Evolutionary conservation across 768 basidiomycete species (phyloP), one percentile per base, ranked within the genome.

Genomic region (Serendipita sp.): DNA sequence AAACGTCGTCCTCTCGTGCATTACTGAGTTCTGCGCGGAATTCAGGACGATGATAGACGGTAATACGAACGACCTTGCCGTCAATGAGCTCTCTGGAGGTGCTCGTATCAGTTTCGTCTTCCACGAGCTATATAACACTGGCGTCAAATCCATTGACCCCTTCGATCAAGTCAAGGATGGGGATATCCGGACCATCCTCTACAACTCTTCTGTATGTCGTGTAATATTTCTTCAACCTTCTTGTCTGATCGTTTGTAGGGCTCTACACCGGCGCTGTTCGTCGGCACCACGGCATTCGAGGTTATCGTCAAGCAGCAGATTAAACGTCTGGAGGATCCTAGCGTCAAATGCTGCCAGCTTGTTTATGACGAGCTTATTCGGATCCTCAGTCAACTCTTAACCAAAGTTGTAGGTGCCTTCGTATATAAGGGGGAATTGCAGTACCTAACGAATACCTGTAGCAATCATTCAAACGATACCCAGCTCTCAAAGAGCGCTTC

Each of bases 261-360:
- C 72, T 96, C 92, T 3, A 95, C 93, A 0, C 96, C 96, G 23
- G 85, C 94, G 0, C 79, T 99, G 3, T 98, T 99, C 72, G 94
- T 99, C 60, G 93, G 95, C 18, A 95, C 96, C 0, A 85, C 89
- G 65, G 96, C 95, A 4, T 99, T 99, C 70, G 96, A 99, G 70
- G 91, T 94, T 66, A 98, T 99, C 69, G 91, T 98, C 69, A 99
- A 98, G 78, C 91, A 98, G 73, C 96, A 99, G 75, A 99, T 99
- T 74, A 88, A 93, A 74, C 83, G 96, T 45, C 76, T 99, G 63
- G 96, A 98, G 72, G 96, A 98, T 4, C 96, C 96, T 11, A 79
- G 82, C 67, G 75, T 97, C 69, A 94, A 94, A 72, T 98, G 96
- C 70, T 95, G 92, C 71, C 86, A 93, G 67, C 79, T 98, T 65